phyloP scores from a whole-genome alignment of 805 yeast genomes.

The Candida mattraensis region DNA sequence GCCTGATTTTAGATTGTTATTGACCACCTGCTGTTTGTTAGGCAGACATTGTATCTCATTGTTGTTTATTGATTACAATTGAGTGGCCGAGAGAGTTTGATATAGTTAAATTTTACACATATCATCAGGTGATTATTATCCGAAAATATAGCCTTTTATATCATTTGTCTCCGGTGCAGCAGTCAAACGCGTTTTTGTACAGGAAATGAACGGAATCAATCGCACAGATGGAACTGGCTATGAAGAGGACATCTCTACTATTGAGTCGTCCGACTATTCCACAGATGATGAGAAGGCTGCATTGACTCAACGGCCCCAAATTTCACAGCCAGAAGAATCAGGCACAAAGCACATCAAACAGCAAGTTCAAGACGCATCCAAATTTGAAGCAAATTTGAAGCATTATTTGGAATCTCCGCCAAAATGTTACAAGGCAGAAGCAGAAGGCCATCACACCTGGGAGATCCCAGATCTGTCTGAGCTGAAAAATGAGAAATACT shows the following conservation, averaged over 20 bases:
- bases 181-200: too few species aligned
- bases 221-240: slow-evolving; percentile 11
- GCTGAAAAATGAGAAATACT: slow-evolving; percentile 34
- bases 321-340: slow-evolving; percentile 1
- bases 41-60: too few species aligned
- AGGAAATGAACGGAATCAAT: slow-evolving; percentile 11
- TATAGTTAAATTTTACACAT: too few species aligned
- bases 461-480: slow-evolving; percentile 34
- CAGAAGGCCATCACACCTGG: slow-evolving; percentile 40
- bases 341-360: slow-evolving; percentile 2
- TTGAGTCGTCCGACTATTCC: slow-evolving; percentile 24
- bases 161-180: too few species aligned
- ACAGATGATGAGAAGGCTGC: slow-evolving; percentile 19
- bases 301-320: slow-evolving; percentile 4
- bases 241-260: slow-evolving; percentile 24
- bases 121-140: too few species aligned
- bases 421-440: slow-evolving; percentile 32
- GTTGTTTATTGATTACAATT: too few species aligned
- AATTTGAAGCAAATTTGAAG: slow-evolving; percentile 20
- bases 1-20: too few species aligned
- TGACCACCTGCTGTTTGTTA: too few species aligned
- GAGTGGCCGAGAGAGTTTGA: too few species aligned
- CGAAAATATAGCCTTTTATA: too few species aligned
- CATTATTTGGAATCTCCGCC: slow-evolving; percentile 28
- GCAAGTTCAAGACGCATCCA: slow-evolving; percentile 20